Conservation (phyloP, 2,329 filamentous ascomycete species). For the Fusarium algeriense region DNA sequence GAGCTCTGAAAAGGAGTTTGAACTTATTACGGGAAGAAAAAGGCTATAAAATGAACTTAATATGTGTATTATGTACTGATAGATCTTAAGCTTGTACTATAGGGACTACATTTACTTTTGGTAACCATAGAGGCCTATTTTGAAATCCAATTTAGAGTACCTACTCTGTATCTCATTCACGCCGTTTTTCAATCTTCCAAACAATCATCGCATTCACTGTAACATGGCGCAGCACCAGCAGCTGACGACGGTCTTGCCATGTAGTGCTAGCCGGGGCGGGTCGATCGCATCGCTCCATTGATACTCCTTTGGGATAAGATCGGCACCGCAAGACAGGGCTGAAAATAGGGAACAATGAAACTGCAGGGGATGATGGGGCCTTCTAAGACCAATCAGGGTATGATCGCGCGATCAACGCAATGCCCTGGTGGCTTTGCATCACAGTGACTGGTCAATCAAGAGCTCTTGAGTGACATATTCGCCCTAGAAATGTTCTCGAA, state of each 20-base stretch:
- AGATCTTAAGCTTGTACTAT: neutral
- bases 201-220: neutral
- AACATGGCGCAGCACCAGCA: neutral
- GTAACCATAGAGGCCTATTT: neutral
- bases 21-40: constrained; percentile 39
- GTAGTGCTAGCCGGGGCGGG: neutral
- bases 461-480: neutral
- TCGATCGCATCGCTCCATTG: constrained; percentile 4
- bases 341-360: neutral
- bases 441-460: neutral
- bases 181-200: neutral
- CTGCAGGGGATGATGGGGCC: neutral
- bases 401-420: neutral
- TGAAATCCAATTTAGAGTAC: constrained; percentile 10
- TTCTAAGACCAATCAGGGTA: neutral
- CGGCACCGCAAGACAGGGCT: neutral
- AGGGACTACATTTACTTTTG: neutral
- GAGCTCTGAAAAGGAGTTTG: constrained; percentile 49
- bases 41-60: constrained; percentile 22
- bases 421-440: constrained; percentile 1
- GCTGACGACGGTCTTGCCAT: neutral
- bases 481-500: neutral
- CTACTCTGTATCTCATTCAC: neutral
- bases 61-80: neutral
- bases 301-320: neutral